phyloP scores from a whole-genome alignment of 1,284 basidiomycete species.

The Austropuccinia psidii region DNA sequence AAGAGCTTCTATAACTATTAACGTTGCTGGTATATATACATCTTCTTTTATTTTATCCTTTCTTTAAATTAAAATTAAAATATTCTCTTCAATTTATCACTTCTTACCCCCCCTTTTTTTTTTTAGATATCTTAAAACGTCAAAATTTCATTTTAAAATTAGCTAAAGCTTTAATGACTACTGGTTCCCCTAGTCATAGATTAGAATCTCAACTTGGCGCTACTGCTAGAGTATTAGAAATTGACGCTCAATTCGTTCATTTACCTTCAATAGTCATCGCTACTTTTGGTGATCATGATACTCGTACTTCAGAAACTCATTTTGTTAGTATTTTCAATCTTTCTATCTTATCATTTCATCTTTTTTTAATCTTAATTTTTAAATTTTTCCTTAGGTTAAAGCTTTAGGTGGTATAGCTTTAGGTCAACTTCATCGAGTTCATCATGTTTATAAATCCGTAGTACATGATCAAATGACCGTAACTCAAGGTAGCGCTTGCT shows the following conservation, averaged over 20 bases:
- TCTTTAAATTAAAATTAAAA: too few relatives aligned
- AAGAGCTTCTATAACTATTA: slow-evolving; percentile 23
- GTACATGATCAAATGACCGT: slow-evolving; percentile 65
- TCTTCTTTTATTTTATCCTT: background rate
- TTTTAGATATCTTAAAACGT: slow-evolving; percentile 54
- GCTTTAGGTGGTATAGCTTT: slow-evolving; percentile 37
- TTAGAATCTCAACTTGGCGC: slow-evolving; percentile 72
- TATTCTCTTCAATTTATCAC: background rate
- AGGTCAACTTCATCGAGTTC: slow-evolving; percentile 53
- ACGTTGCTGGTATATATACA: slow-evolving; percentile 29
- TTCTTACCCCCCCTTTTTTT: background rate
- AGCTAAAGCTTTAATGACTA: slow-evolving; percentile 68
- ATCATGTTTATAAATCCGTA: slow-evolving; percentile 64
- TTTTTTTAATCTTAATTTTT: background rate
- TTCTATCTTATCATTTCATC: background rate
- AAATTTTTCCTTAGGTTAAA: slow-evolving; percentile 37
- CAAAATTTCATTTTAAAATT: slow-evolving; percentile 70
- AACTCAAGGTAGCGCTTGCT: slow-evolving; percentile 57
- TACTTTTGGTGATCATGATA: slow-evolving; percentile 69
- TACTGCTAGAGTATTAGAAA: slow-evolving; percentile 69
- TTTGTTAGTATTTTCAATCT: slow-evolving; percentile 51
- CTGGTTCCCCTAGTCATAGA: slow-evolving; percentile 77
- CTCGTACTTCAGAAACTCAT: slow-evolving; percentile 60
- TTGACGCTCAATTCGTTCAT: slow-evolving; percentile 66
- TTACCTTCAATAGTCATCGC: slow-evolving; percentile 72